Percentiles rank a stretch among this genome's conserved stretches.
Conservation (phyloP, 345 rosid genomes). For the Euphorbia lathyris region DNA sequence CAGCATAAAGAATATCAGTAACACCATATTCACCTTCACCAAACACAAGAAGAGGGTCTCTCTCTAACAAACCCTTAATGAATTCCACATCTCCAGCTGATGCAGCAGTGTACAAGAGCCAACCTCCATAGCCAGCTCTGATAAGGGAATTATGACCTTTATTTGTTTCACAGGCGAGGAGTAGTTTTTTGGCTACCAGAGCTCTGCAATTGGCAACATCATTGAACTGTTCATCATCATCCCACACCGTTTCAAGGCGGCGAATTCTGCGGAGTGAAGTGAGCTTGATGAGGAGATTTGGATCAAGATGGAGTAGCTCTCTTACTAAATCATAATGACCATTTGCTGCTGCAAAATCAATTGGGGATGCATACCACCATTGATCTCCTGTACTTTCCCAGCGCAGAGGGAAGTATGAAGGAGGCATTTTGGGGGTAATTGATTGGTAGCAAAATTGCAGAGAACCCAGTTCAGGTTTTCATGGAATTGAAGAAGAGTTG, state of each 20-base stretch:
- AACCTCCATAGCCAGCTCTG: conserved; percentile 93
- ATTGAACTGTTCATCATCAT: conserved; percentile 57
- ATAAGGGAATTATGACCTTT: conserved; percentile 60
- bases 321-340: conserved; percentile 79
- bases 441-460: neutral
- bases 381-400: conserved; percentile 99
- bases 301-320: conserved; percentile 84
- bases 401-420: conserved; percentile 78
- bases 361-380: conserved; percentile 98
- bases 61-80: conserved; percentile 57
- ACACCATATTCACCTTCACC: conserved; percentile 98
- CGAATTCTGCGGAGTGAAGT: conserved; percentile 93
- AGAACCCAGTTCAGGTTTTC: conserved; percentile 10
- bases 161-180: conserved; percentile 53
- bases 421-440: conserved; percentile 45
- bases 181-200: conserved; percentile 58
- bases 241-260: conserved; percentile 98
- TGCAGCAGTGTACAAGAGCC: conserved; percentile 93
- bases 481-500: conserved; percentile 1
- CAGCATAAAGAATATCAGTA: conserved; percentile 76
- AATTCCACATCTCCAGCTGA: conserved; percentile 82
- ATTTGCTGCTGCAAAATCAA: conserved; percentile 95
- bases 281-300: conserved; percentile 94
- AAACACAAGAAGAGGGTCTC: conserved; percentile 83
- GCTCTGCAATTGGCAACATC: conserved; percentile 71